phyloP scores from a whole-genome alignment of 257 asterid genomes.

The Plantago ovata region DNA sequence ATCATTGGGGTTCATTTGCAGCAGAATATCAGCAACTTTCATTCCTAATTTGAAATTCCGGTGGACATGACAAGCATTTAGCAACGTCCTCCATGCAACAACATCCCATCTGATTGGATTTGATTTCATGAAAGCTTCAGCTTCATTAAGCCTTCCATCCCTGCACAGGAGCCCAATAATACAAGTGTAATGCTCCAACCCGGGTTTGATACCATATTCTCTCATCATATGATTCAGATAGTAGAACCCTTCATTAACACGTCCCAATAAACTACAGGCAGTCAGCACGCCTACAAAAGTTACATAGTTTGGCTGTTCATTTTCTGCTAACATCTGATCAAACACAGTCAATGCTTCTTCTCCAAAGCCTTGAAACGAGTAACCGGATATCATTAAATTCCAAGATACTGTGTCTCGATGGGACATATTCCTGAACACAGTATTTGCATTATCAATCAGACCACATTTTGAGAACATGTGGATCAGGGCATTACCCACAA shows the following conservation, averaged over 20 bases:
- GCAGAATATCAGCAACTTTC: conserved; percentile 46
- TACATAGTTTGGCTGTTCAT: conserved; percentile 55
- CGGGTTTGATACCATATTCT: conserved; percentile 56
- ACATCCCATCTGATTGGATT: conserved; percentile 61
- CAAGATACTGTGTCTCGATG: conserved; percentile 56
- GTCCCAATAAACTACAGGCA: conserved; percentile 70
- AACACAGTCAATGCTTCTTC: conserved; percentile 53
- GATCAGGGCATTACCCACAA: conserved; percentile 62
- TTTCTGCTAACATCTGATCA: conserved; percentile 47
- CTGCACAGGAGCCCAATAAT: conserved; percentile 66
- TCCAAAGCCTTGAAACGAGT: conserved; percentile 74
- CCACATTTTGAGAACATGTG: conserved; percentile 73
- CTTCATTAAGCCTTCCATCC: conserved; percentile 69
- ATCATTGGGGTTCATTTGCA: conserved; percentile 58
- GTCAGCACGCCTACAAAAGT: conserved; percentile 79
- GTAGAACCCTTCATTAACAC: conserved; percentile 61
- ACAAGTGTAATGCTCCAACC: conserved; percentile 82
- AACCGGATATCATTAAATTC: conserved; percentile 75
- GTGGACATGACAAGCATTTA: conserved; percentile 76
- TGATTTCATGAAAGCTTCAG: conserved; percentile 56
- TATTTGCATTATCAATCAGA: conserved; percentile 47
- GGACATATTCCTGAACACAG: conserved; percentile 38
- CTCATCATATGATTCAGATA: conserved; percentile 53
- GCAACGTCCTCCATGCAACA: conserved; percentile 81
- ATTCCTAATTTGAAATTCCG: conserved; percentile 56